Percentiles rank a stretch among this genome's conserved stretches.
Evolutionary conservation across 192 early-diverging fungal species (phyloP).

Genomic region (Kickxella alabastrina): DNA sequence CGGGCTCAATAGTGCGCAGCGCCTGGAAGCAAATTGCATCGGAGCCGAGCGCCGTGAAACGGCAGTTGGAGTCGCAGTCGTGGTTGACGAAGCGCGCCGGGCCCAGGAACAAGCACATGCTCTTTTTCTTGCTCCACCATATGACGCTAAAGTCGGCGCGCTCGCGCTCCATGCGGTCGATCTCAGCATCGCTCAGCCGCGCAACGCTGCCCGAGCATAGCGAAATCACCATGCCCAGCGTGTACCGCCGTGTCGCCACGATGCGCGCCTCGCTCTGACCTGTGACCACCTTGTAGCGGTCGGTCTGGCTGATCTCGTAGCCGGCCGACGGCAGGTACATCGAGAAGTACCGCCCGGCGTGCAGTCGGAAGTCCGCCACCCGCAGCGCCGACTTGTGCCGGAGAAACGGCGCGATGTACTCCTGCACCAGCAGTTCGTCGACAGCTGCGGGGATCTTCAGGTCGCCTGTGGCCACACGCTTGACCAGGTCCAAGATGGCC

Average conservation of each 20-base stretch:
- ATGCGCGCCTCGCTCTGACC: slow-evolving; percentile 36
- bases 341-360: slow-evolving; percentile 56
- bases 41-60: slow-evolving; percentile 39
- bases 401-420: slow-evolving; percentile 30
- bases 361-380: slow-evolving; percentile 34
- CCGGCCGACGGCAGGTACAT: slow-evolving; percentile 65
- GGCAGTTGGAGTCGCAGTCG: slow-evolving; percentile 65
- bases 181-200: slow-evolving; percentile 40
- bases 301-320: slow-evolving; percentile 60
- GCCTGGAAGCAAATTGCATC: slow-evolving; percentile 66
- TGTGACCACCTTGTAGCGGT: slow-evolving; percentile 51
- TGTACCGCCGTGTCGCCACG: slow-evolving; percentile 35
- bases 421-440: slow-evolving; percentile 23
- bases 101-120: slow-evolving; percentile 63
- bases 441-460: slow-evolving; percentile 19
- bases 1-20: slow-evolving; percentile 57
- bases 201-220: slow-evolving; percentile 56
- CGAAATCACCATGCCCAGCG: slow-evolving; percentile 32
- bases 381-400: slow-evolving; percentile 27
- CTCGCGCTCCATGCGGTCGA: slow-evolving; percentile 29
- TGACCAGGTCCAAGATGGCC: slow-evolving; percentile 11
- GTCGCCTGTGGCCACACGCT: slow-evolving; percentile 15
- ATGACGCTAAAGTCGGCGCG: slow-evolving; percentile 64
- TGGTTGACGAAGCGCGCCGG: slow-evolving; percentile 76
- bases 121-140: slow-evolving; percentile 54